phyloP scores from a whole-genome alignment of 2,329 filamentous ascomycete species.

The Neonectria neomacrospora region DNA sequence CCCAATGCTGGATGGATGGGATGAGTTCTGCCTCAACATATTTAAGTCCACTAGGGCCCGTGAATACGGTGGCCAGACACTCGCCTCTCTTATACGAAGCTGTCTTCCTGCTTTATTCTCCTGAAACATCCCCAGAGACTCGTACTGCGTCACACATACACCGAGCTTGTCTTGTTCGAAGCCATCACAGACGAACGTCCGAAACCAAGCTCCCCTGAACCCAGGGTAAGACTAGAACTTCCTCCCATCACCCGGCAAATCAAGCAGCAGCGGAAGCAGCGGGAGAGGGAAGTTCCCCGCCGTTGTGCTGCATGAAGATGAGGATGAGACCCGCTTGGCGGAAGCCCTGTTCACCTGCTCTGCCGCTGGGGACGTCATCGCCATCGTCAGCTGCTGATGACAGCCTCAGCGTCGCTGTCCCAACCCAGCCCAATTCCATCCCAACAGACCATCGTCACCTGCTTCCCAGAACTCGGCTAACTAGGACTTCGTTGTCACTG shows the following conservation, averaged over 20 bases:
- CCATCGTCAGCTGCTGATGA: constrained; percentile 12
- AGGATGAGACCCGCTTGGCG: constrained; percentile 5
- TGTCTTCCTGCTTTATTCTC: background rate
- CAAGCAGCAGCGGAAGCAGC: background rate
- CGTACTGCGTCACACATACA: background rate
- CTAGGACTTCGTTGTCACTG: background rate
- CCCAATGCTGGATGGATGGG: constrained; percentile 14
- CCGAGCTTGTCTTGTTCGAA: background rate
- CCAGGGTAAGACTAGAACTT: background rate
- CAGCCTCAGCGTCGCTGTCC: constrained; percentile 14
- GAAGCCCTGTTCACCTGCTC: background rate
- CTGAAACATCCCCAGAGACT: background rate
- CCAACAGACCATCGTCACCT: background rate
- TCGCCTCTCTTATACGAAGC: background rate
- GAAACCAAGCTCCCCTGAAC: background rate
- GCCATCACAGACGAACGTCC: background rate
- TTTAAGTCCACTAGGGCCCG: background rate
- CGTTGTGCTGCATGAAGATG: constrained; percentile 7
- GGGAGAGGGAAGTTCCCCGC: background rate
- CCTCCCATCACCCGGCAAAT: background rate
- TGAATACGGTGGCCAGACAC: background rate
- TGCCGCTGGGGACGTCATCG: constrained; percentile 16
- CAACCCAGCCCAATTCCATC: constrained; percentile 1
- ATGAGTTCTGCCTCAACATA: constrained; percentile 15
- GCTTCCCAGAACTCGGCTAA: background rate